Evolutionary conservation across 176 grass and related monocot species (phyloP).

Genomic region (Pontederia crassipes): DNA sequence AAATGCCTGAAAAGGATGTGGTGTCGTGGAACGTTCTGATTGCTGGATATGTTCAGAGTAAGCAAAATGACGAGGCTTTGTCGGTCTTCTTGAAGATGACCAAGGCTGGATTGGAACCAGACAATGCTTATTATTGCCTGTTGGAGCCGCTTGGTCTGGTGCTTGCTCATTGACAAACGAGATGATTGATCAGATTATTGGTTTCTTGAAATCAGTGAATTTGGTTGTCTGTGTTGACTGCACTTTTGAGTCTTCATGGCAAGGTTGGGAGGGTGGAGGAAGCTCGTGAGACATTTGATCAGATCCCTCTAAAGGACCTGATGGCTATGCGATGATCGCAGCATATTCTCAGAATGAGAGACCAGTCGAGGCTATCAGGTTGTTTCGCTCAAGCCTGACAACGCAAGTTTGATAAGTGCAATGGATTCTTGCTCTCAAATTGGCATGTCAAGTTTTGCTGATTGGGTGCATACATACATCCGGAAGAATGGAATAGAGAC

Average conservation of each 20-base stretch:
- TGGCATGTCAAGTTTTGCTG: background rate
- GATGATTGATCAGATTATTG: background rate
- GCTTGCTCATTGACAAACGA: background rate
- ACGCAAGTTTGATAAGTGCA: background rate
- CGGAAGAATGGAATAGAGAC: constrained; percentile 1
- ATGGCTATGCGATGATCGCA: constrained; percentile 13
- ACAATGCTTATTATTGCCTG: constrained; percentile 7
- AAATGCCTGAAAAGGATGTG: constrained; percentile 1
- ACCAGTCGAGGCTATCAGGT: constrained; percentile 3
- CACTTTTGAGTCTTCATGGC: constrained; percentile 1
- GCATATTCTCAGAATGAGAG: constrained; percentile 6
- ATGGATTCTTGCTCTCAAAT: constrained; percentile 6
- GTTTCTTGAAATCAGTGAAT: constrained; percentile 1
- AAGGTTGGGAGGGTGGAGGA: constrained; percentile 3
- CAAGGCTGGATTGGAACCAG: background rate
- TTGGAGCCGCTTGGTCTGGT: background rate
- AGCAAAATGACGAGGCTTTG: constrained; percentile 3
- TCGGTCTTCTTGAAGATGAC: background rate
- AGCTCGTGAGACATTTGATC: constrained; percentile 1
- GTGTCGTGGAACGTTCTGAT: constrained; percentile 13
- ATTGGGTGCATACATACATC: constrained; percentile 5
- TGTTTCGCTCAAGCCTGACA: constrained; percentile 2
- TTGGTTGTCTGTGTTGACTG: constrained; percentile 5
- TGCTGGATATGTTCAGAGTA: background rate
- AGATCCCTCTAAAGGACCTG: constrained; percentile 6